Evolutionary conservation across 352 stramenopile species (phyloP).

Genomic region (Globisporangium acanthophoron): DNA sequence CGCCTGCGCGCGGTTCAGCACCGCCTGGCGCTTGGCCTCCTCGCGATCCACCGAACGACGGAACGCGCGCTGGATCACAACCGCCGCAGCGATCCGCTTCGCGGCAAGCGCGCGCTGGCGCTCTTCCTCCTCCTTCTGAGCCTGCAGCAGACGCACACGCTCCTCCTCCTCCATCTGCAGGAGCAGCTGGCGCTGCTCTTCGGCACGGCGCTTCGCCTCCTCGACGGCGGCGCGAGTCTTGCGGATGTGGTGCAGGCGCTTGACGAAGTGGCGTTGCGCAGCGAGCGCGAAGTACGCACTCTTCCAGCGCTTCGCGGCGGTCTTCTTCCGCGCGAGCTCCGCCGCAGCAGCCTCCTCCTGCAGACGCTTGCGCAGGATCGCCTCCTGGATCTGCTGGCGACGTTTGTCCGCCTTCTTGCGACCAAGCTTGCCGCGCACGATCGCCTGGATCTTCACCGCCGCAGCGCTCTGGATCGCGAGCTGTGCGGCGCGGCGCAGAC

Average conservation of each 20-base stretch:
- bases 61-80: slow-evolving; percentile 68
- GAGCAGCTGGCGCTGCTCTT: slow-evolving; percentile 58
- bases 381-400: slow-evolving; percentile 60
- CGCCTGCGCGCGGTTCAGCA: slow-evolving; percentile 62
- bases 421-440: slow-evolving; percentile 78
- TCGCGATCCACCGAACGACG: slow-evolving; percentile 57
- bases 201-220: slow-evolving; percentile 61
- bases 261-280: slow-evolving; percentile 77
- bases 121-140: slow-evolving; percentile 60
- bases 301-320: slow-evolving; percentile 75
- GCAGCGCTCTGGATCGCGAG: slow-evolving; percentile 41
- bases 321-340: slow-evolving; percentile 64
- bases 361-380: slow-evolving; percentile 75
- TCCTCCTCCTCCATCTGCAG: slow-evolving; percentile 70
- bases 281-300: slow-evolving; percentile 56
- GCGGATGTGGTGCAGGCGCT: slow-evolving; percentile 76
- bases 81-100: slow-evolving; percentile 48
- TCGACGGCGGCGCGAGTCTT: slow-evolving; percentile 75
- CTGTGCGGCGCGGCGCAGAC: slow-evolving; percentile 38
- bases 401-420: slow-evolving; percentile 67
- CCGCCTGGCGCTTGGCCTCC: slow-evolving; percentile 62
- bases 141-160: slow-evolving; percentile 44
- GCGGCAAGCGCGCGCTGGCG: slow-evolving; percentile 52
- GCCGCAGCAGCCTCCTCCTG: slow-evolving; percentile 61
- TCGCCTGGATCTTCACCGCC: slow-evolving; percentile 68